Conservation (phyloP, 2,329 filamentous ascomycete species). For the Aspergillus quadrilineatus region DNA sequence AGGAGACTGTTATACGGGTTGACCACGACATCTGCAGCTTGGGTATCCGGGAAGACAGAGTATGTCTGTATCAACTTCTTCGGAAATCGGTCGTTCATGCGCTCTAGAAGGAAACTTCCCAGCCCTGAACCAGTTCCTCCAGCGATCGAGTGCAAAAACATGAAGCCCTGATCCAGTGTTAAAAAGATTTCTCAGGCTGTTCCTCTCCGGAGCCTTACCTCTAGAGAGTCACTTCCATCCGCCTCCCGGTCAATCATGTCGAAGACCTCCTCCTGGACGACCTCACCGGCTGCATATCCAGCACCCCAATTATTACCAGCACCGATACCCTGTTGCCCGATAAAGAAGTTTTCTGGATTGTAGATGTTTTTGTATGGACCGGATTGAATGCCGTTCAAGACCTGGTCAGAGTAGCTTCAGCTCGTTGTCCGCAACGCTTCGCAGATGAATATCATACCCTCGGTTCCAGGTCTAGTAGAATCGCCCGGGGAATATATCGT, state of each 20-base stretch:
- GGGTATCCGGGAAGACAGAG: conserved; percentile 94
- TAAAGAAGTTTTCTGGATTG: conserved; percentile 98
- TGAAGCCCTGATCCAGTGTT: conserved; percentile 68
- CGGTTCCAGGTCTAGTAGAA: conserved; percentile 91
- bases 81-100: conserved; percentile 94
- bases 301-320: conserved; percentile 99
- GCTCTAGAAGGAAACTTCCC: conserved; percentile 89
- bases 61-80: conserved; percentile 99
- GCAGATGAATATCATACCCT: conserved; percentile 55
- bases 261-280: conserved; percentile 93
- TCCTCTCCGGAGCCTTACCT: conserved; percentile 53
- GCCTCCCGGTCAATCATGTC: conserved; percentile 99
- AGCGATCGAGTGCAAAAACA: conserved; percentile 97
- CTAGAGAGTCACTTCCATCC: conserved; percentile 93
- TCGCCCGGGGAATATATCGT: conserved; percentile 93
- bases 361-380: conserved; percentile 98
- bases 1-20: conserved; percentile 98
- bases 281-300: conserved; percentile 88
- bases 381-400: conserved; percentile 88
- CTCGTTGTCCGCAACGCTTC: background rate
- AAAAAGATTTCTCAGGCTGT: background rate
- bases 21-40: conserved; percentile 87
- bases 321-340: conserved; percentile 88
- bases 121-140: conserved; percentile 95
- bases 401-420: conserved; percentile 44